Evolutionary conservation across 179 eudicot species (phyloP), one percentile per base, ranked within the genome.

Genomic region (Patellifolia procumbens): DNA sequence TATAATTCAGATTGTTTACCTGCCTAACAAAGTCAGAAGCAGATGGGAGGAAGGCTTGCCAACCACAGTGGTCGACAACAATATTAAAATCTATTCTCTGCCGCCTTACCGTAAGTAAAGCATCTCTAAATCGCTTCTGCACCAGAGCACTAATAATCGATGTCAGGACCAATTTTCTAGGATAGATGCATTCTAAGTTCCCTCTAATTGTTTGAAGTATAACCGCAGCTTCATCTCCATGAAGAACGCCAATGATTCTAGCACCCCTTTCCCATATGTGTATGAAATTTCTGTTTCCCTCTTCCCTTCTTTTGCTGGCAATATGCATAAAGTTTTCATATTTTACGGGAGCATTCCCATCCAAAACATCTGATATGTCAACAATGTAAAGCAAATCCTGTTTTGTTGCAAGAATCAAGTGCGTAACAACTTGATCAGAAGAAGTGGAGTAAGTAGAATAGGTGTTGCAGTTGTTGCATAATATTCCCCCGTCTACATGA

Each of bases 261-360:
- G 99, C 91, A 74, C 99, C 94, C 74, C 89, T 93, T 84, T 95
- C 99, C 99, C 99, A 95, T 69, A 95, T 69, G 69, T 85, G 85
- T 15, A 89, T 88, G 52, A 60, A 92, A 42, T 60, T 87, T 79
- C 48, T 90, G 63, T 77, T 79, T 69, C 91, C 91, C 83, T 91
- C 92, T 64, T 80, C 92, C 73, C 85, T 85, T 82, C 80, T 88
- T 79, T 86, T 91, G 80, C 74, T 87, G 64, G 86, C 76, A 81
- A 83, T 86, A 58, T 90, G 87, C 77, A 87, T 68, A 74, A 92
- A 92, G 78, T 89, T 92, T 73, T 87, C 93, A 83, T 91, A 92
- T 74, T 92, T 89, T 46, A 63, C 75, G 67, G 79, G 86, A 42
- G 89, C 81, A 73, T 83, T 76, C 61, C 87, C 93, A 76, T 79